Evolutionary conservation across 1,284 basidiomycete species (phyloP), one percentile per base, ranked within the genome.

Genomic region (Malassezia restricta): DNA sequence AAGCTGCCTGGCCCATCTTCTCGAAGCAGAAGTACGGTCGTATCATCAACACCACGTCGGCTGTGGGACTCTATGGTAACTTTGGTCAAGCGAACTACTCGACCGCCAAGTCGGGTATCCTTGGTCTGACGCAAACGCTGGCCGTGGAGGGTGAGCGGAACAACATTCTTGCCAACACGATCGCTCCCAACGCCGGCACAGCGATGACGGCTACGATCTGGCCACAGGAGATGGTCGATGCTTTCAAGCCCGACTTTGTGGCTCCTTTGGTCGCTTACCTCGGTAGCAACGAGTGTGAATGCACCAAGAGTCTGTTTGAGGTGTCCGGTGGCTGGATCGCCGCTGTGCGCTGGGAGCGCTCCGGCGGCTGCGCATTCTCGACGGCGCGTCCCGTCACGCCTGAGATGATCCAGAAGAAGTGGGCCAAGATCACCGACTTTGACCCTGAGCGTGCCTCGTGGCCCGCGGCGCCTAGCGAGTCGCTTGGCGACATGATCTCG

Each of bases 1-100:
- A 94, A 74, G 92, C 92, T 11, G 86, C 88, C 33, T 99, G 91
- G 94, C 90, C 92, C 3, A 79, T 89, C 69, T 95, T 98, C 80
- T 84, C 86, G 75, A 86, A 92, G 77, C 94, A 98, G 74, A 91
- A 90, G 76, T 96, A 85, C 73, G 92, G 94, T 31, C 83, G 94
- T 53, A 92, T 99, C 68, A 80, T 98, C 53, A 94, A 87, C 48
- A 96, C 91, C 28, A 82, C 84, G 54, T 96, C 91, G 5, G 83
- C 85, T 72, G 88, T 91, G 51, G 92, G 91, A 58, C 83, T 95
- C 56, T 90, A 74, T 70, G 92, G 92, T 15, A 91, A 94, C 76
- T 89, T 94, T 73, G 91, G 90, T 28, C 88, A 95, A 74, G 83
- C 82, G 41, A 90, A 84, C 84, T 73, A 74, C 63, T 69, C 71